These are phyloP conservation scores for Camillea tinctor DNA, from an alignment of 2,329 filamentous ascomycete species.

Conservation along the genomic window DNA sequence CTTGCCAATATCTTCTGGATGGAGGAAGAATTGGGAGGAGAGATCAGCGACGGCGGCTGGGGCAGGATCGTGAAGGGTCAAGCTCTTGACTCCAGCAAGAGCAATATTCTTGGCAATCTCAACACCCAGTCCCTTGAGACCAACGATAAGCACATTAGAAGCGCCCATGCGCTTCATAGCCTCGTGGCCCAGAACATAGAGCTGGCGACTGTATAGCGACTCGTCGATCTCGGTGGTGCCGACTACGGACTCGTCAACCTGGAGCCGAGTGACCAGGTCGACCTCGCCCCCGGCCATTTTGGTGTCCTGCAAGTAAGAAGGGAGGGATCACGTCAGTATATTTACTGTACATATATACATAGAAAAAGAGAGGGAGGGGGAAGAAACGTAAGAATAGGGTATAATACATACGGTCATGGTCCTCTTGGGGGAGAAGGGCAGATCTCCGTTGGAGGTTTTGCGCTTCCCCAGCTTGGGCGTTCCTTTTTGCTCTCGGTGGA, in stretches of 20 bases:
- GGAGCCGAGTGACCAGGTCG: conserved; percentile 63
- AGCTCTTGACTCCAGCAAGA: conserved; percentile 94
- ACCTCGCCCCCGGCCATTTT: conserved; percentile 52
- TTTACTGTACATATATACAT: background rate
- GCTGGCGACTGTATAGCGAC: conserved; percentile 71
- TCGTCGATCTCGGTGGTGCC: conserved; percentile 65
- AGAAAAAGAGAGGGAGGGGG: too few species aligned
- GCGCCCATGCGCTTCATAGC: conserved; percentile 99
- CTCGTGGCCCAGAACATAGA: conserved; percentile 69
- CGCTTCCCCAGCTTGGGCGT: conserved; percentile 63
- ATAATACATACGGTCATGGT: conserved; percentile 57
- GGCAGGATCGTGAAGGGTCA: conserved; percentile 88
- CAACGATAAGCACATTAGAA: conserved; percentile 89
- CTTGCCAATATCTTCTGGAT: conserved; percentile 84
- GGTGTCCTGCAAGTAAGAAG: conserved; percentile 40
- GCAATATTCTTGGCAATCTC: conserved; percentile 99
- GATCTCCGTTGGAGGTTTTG: conserved; percentile 62
- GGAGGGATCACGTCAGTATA: conserved; percentile 14
- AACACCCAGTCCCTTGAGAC: conserved; percentile 89
- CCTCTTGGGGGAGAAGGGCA: conserved; percentile 56
- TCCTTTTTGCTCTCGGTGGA: conserved; percentile 20
- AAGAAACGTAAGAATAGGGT: too few species aligned
- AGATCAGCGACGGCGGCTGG: conserved; percentile 84
- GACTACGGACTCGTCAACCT: conserved; percentile 60
- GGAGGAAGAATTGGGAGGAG: conserved; percentile 96